Evolutionary conservation across 2,329 filamentous ascomycete species (phyloP).

Genomic region (Nemania sp.): DNA sequence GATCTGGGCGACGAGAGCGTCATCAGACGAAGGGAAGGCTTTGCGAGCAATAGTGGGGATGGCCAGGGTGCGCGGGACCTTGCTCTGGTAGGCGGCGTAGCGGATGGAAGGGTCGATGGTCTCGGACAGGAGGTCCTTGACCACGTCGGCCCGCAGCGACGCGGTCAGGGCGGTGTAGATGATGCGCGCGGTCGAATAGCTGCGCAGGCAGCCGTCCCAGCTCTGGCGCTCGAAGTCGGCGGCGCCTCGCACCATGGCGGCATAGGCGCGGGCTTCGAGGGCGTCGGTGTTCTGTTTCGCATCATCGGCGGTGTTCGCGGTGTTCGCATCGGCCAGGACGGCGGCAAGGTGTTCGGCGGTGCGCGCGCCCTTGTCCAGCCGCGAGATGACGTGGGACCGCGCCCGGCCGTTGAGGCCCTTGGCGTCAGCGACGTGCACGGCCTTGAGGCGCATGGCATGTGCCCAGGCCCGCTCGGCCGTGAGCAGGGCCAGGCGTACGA

Average conservation of each 20-base stretch:
- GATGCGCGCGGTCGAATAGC: constrained; percentile 75
- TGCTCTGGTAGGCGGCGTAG: constrained; percentile 90
- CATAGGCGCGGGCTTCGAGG: constrained; percentile 85
- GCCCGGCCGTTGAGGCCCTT: constrained; percentile 79
- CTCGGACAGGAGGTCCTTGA: constrained; percentile 81
- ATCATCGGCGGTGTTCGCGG: constrained; percentile 68
- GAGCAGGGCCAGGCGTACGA: constrained; percentile 77
- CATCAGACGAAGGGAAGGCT: constrained; percentile 71
- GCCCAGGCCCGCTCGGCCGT: constrained; percentile 92
- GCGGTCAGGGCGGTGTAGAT: constrained; percentile 78
- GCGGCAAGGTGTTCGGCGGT: constrained; percentile 69
- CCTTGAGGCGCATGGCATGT: constrained; percentile 93
- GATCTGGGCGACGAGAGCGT: constrained; percentile 65
- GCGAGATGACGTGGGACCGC: constrained; percentile 85
- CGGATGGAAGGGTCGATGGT: constrained; percentile 92
- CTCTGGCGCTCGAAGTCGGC: constrained; percentile 83
- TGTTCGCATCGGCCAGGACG: constrained; percentile 65
- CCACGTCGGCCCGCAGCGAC: constrained; percentile 70
- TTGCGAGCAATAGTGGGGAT: constrained; percentile 78
- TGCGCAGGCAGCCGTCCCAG: constrained; percentile 78
- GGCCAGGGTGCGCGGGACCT: constrained; percentile 82
- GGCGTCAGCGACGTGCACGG: constrained; percentile 75
- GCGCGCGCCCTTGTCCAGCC: constrained; percentile 77
- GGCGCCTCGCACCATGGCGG: constrained; percentile 73
- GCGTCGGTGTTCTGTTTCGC: constrained; percentile 74